Percentiles rank a stretch among this genome's conserved stretches.
Conservation (phyloP, 2,329 filamentous ascomycete genomes). For the Davidsoniella australis region DNA sequence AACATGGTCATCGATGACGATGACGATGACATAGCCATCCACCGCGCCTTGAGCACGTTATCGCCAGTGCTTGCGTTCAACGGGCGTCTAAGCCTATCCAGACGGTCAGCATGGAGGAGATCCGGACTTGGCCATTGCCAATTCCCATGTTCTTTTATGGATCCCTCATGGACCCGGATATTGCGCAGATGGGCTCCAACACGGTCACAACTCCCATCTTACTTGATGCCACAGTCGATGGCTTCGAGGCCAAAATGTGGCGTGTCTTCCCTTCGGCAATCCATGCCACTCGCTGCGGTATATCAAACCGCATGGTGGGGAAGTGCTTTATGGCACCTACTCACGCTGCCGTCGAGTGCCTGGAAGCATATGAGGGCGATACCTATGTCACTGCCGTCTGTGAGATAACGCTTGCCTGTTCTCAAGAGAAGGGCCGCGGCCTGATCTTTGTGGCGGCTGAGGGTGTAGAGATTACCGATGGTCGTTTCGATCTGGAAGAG, state of each 20-base stretch:
- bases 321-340: neutral
- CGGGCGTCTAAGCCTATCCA: neutral
- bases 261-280: slow-evolving; percentile 7
- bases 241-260: slow-evolving; percentile 10
- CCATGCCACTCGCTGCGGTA: neutral
- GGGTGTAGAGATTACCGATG: slow-evolving; percentile 1
- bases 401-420: neutral
- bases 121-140: neutral
- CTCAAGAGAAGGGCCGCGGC: neutral
- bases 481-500: slow-evolving; percentile 1
- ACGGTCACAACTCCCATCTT: neutral
- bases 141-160: slow-evolving; percentile 10
- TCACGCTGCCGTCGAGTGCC: neutral
- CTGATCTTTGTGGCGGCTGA: slow-evolving; percentile 6
- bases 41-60: neutral
- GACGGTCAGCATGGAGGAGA: neutral
- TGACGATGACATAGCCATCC: neutral
- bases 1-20: neutral
- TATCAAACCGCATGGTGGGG: neutral
- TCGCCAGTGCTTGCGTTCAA: neutral
- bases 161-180: slow-evolving; percentile 8
- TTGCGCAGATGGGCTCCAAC: slow-evolving; percentile 9
- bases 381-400: slow-evolving; percentile 6
- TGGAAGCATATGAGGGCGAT: slow-evolving; percentile 6
- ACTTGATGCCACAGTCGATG: neutral